A percentile compares a stretch with the other conserved stretches of the same genome.
These are phyloP conservation scores for Mycena chlorophos DNA, from an alignment of 768 basidiomycete genomes.

Conservation along the genomic window DNA sequence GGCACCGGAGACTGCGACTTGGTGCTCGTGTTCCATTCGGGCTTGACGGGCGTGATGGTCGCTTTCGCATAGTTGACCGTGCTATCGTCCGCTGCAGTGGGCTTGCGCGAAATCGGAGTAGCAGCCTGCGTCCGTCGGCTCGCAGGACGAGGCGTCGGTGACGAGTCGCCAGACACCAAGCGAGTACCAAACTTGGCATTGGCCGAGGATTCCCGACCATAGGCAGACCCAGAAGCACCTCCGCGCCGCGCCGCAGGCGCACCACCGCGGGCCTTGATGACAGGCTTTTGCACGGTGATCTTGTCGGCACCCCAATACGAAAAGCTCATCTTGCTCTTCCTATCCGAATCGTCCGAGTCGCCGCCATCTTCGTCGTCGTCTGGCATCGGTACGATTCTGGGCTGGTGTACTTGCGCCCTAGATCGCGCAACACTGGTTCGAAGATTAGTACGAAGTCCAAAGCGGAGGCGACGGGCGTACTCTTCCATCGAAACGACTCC, in stretches of 20 bases:
- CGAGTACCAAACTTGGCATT: conserved; percentile 93
- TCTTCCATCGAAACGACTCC: conserved; percentile 91
- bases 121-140: conserved; percentile 59
- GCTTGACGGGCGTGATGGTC: conserved; percentile 60
- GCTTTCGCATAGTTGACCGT: conserved; percentile 62
- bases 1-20: conserved; percentile 35
- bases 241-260: conserved; percentile 39
- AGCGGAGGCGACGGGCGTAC: conserved; percentile 50
- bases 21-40: conserved; percentile 72
- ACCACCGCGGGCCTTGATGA: conserved; percentile 49
- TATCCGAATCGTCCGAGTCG: conserved; percentile 83
- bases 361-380: conserved; percentile 62
- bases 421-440: conserved; percentile 65
- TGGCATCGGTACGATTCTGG: conserved; percentile 68
- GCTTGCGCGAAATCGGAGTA: conserved; percentile 47
- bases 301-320: conserved; percentile 94
- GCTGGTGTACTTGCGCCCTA: conserved; percentile 62
- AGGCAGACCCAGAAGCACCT: conserved; percentile 51
- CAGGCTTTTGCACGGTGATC: conserved; percentile 80
- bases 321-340: conserved; percentile 92
- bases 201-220: conserved; percentile 79
- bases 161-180: conserved; percentile 64
- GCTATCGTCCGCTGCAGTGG: conserved; percentile 59
- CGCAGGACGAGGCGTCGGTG: conserved; percentile 50
- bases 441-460: conserved; percentile 3